These are phyloP conservation scores for Phialemoniopsis sp. DNA, from an alignment of 2,329 filamentous ascomycete species.

Conservation along the genomic window DNA sequence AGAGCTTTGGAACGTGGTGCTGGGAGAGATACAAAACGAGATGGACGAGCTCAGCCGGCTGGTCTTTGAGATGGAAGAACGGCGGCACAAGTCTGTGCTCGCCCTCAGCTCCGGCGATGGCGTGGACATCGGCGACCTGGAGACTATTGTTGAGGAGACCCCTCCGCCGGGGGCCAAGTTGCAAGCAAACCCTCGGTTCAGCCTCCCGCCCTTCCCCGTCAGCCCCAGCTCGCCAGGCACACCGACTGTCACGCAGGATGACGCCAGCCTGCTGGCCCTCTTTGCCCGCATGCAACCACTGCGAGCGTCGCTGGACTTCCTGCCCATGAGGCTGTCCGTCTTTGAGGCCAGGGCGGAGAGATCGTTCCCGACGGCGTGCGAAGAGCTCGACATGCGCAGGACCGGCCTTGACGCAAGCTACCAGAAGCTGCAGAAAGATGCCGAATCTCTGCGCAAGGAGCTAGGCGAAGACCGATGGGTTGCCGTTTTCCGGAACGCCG, in stretches of 20 bases:
- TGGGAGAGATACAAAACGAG: constrained; percentile 90
- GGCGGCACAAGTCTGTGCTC: constrained; percentile 74
- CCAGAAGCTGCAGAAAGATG: constrained; percentile 83
- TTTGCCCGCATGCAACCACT: constrained; percentile 96
- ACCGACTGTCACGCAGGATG: constrained; percentile 64
- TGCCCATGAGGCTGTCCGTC: constrained; percentile 88
- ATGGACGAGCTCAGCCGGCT: constrained; percentile 56
- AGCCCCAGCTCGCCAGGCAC: constrained; percentile 57
- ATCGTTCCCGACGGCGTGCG: constrained; percentile 85
- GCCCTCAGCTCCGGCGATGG: constrained; percentile 58
- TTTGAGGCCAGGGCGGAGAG: constrained; percentile 75
- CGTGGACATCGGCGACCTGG: constrained; percentile 80
- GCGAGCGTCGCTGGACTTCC: constrained; percentile 86
- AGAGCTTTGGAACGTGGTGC: constrained; percentile 88
- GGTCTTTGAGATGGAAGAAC: constrained; percentile 98
- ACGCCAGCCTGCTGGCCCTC: constrained; percentile 81
- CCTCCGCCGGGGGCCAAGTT: constrained; percentile 48
- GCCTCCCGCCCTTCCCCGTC: constrained; percentile 59
- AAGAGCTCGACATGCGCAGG: constrained; percentile 77
- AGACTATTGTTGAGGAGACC: constrained; percentile 89
- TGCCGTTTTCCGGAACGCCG: constrained; percentile 89
- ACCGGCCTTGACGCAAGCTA: constrained; percentile 77
- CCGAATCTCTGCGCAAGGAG: constrained; percentile 83
- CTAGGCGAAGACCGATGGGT: constrained; percentile 96
- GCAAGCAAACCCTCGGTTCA: constrained; percentile 61